A percentile compares a stretch with the other conserved stretches of the same genome.
Evolutionary conservation across 805 yeast species (phyloP).

Genomic region (Kuraishia floccosa): DNA sequence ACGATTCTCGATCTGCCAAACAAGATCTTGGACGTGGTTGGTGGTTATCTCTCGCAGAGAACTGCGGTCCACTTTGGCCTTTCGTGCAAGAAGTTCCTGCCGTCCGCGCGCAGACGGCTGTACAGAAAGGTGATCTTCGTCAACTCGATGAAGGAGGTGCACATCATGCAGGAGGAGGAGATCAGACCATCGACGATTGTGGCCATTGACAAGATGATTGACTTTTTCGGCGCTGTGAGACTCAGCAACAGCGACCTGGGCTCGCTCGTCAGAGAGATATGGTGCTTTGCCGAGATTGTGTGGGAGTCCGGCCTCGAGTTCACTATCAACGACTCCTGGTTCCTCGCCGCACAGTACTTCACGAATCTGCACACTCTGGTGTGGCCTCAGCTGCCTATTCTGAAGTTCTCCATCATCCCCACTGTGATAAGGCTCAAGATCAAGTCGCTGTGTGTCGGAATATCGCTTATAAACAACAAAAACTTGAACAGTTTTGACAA

Average conservation of each 20-base stretch:
- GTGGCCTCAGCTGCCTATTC: constrained; percentile 6
- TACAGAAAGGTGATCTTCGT: constrained; percentile 3
- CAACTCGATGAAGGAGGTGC: constrained; percentile 1
- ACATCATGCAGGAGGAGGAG: not conserved
- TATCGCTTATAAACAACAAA: not conserved
- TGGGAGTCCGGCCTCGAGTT: constrained; percentile 2
- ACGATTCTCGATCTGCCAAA: no score
- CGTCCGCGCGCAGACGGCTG: constrained; percentile 1
- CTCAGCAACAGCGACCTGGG: constrained; percentile 4
- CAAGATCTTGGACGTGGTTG: no score
- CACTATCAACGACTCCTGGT: constrained; percentile 6
- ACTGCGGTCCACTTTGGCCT: no score
- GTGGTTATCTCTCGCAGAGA: no score
- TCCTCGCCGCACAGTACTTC: constrained; percentile 2
- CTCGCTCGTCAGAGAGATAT: constrained; percentile 3
- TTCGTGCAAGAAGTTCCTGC: constrained; percentile 1
- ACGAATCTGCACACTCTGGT: constrained; percentile 3
- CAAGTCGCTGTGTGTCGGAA: constrained; percentile 3
- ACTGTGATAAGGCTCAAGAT: constrained; percentile 1
- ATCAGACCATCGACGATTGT: constrained; percentile 3
- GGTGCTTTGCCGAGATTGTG: constrained; percentile 5
- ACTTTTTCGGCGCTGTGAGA: constrained; percentile 4
- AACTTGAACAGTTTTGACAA: constrained; percentile 3
- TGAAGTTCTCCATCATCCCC: constrained; percentile 4
- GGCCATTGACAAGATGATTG: not conserved